phyloP scores from a whole-genome alignment of 2,329 filamentous ascomycete species.

The Penicillium sp. region DNA sequence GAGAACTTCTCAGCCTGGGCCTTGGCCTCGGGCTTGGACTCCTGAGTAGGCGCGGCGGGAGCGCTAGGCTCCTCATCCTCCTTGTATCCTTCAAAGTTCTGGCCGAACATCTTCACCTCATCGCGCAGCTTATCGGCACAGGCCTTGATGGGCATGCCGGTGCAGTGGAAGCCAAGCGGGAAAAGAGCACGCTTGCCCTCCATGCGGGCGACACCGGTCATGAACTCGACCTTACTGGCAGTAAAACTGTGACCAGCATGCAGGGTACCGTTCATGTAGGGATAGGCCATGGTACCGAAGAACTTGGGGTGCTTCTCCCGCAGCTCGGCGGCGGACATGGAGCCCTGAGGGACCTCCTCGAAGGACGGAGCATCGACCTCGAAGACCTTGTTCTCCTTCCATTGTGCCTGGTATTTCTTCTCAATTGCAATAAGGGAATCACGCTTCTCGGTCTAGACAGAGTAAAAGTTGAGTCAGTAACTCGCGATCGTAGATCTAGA shows the following conservation, averaged over 20 bases:
- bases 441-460: slow-evolving; percentile 37
- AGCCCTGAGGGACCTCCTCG: slow-evolving; percentile 73
- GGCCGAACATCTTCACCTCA: slow-evolving; percentile 86
- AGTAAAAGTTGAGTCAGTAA: slow-evolving; percentile 18
- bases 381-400: slow-evolving; percentile 78
- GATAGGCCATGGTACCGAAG: slow-evolving; percentile 78
- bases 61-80: slow-evolving; percentile 61
- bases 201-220: slow-evolving; percentile 83
- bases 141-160: slow-evolving; percentile 97
- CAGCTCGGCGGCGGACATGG: slow-evolving; percentile 73
- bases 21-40: slow-evolving; percentile 65
- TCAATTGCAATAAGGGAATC: slow-evolving; percentile 55
- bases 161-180: slow-evolving; percentile 93
- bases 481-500: slow-evolving; percentile 17
- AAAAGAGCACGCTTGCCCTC: slow-evolving; percentile 85
- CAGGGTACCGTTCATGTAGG: slow-evolving; percentile 84
- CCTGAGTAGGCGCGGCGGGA: slow-evolving; percentile 56
- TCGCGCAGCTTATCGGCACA: slow-evolving; percentile 92
- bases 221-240: slow-evolving; percentile 90
- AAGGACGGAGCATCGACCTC: slow-evolving; percentile 81
- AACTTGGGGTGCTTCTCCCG: slow-evolving; percentile 86
- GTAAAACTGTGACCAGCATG: slow-evolving; percentile 95
- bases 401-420: slow-evolving; percentile 89
- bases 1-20: slow-evolving; percentile 89
- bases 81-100: slow-evolving; percentile 78